Evolutionary conservation across 1,284 basidiomycete species (phyloP).

Genomic region (Entoloma clypeatum): DNA sequence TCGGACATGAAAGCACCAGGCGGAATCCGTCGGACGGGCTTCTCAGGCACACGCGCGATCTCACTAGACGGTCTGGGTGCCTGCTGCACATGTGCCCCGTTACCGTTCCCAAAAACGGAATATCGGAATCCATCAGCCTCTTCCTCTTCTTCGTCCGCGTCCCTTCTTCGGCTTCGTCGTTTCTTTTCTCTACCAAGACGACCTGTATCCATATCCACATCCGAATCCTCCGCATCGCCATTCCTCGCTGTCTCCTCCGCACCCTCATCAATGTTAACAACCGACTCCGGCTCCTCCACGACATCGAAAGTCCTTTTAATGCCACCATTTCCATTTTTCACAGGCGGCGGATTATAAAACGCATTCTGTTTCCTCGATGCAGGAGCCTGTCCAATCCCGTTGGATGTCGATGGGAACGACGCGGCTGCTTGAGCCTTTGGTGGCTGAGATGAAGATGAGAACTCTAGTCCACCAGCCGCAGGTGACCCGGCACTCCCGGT

Average conservation of each 20-base stretch:
- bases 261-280: constrained; percentile 12
- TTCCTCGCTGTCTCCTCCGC: constrained; percentile 5
- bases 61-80: constrained; percentile 14
- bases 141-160: constrained; percentile 7
- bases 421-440: constrained; percentile 18
- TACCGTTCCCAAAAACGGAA: constrained; percentile 23
- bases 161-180: constrained; percentile 1
- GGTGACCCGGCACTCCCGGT: constrained; percentile 13
- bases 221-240: neutral
- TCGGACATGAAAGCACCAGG: constrained; percentile 39
- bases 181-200: neutral
- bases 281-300: constrained; percentile 1
- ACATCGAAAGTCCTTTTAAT: constrained; percentile 26
- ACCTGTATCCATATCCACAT: neutral
- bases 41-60: constrained; percentile 16
- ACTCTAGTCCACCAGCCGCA: constrained; percentile 26
- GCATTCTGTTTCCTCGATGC: constrained; percentile 54
- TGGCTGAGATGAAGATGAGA: constrained; percentile 17
- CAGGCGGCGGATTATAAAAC: constrained; percentile 51
- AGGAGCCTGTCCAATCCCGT: constrained; percentile 40
- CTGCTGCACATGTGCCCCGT: neutral
- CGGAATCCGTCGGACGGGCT: constrained; percentile 20
- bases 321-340: constrained; percentile 23
- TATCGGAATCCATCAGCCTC: constrained; percentile 19
- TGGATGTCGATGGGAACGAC: constrained; percentile 11